phyloP scores from a whole-genome alignment of 129 eudicot genomes.

The Daucus carota region DNA sequence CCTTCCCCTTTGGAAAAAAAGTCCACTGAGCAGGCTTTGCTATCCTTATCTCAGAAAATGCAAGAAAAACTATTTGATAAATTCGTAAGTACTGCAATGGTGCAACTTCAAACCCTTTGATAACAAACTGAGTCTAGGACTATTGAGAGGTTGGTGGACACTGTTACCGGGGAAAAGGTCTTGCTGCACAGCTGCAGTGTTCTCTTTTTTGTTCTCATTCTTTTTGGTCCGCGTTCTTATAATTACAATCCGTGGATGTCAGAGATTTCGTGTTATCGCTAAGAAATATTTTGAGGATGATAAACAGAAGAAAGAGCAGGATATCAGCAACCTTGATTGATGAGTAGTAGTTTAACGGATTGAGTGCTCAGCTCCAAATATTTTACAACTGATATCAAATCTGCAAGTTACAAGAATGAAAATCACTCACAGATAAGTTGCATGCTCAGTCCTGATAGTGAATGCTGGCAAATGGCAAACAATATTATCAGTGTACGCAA shows the following conservation, averaged over 20 bases:
- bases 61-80: neutral
- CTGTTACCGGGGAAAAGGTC: slow-evolving; percentile 6
- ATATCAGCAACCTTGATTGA: neutral
- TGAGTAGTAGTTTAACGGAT: no score
- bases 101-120: neutral
- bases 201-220: neutral
- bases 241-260: slow-evolving; percentile 1
- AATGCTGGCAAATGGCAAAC: no score
- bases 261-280: slow-evolving; percentile 10
- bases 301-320: neutral
- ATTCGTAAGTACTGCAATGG: neutral
- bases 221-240: neutral
- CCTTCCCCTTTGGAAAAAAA: slow-evolving; percentile 17
- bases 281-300: slow-evolving; percentile 1
- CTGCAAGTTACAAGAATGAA: no score
- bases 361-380: no score
- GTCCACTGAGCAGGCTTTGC: neutral
- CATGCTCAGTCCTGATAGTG: no score
- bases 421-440: no score
- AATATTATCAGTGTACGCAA: no score
- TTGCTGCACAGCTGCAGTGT: neutral
- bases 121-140: neutral
- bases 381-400: no score
- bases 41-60: neutral
- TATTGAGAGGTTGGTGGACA: neutral